phyloP scores from a whole-genome alignment of 1,139 yeast genomes.

The Zygoascus hellenicus region DNA sequence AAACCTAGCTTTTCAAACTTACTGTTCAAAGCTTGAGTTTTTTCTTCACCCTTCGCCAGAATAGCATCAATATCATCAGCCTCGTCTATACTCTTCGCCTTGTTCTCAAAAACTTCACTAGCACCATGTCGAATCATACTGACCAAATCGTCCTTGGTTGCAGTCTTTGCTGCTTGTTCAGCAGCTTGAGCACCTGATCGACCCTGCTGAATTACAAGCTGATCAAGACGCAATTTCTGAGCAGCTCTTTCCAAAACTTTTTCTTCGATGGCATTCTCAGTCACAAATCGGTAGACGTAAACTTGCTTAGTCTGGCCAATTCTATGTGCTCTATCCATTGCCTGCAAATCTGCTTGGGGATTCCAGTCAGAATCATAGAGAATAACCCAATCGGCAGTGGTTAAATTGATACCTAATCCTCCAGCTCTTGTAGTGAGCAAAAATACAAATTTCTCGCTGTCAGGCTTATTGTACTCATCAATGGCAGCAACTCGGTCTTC shows the following conservation, averaged over 20 bases:
- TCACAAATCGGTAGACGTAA: slow-evolving; percentile 81
- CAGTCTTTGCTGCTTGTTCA: slow-evolving; percentile 41
- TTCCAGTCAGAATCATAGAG: slow-evolving; percentile 97
- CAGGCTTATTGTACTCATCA: slow-evolving; percentile 83
- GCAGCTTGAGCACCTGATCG: slow-evolving; percentile 42
- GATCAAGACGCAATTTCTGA: slow-evolving; percentile 86
- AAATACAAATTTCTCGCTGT: slow-evolving; percentile 76
- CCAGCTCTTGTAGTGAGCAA: slow-evolving; percentile 97
- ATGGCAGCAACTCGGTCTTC: slow-evolving; percentile 90
- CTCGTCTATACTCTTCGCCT: slow-evolving; percentile 27
- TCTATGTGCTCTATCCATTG: slow-evolving; percentile 98
- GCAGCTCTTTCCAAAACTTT: slow-evolving; percentile 95
- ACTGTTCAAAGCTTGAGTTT: slow-evolving; percentile 68
- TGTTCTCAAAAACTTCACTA: slow-evolving; percentile 56
- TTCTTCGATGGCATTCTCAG: slow-evolving; percentile 95
- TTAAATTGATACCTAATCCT: slow-evolving; percentile 91
- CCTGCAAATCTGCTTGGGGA: slow-evolving; percentile 97
- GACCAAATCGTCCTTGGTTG: slow-evolving; percentile 74
- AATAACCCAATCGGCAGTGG: slow-evolving; percentile 87
- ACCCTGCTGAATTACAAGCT: slow-evolving; percentile 93
- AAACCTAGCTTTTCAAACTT: slow-evolving; percentile 81
- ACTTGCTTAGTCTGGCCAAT: slow-evolving; percentile 98
- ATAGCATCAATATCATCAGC: slow-evolving; percentile 79
- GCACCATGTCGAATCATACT: slow-evolving; percentile 99
- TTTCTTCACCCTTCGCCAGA: slow-evolving; percentile 69